Evolutionary conservation across 2,329 filamentous ascomycete genomes (phyloP), one percentile per base, ranked within the genome.

Genomic region (Phialocephala subalpina): DNA sequence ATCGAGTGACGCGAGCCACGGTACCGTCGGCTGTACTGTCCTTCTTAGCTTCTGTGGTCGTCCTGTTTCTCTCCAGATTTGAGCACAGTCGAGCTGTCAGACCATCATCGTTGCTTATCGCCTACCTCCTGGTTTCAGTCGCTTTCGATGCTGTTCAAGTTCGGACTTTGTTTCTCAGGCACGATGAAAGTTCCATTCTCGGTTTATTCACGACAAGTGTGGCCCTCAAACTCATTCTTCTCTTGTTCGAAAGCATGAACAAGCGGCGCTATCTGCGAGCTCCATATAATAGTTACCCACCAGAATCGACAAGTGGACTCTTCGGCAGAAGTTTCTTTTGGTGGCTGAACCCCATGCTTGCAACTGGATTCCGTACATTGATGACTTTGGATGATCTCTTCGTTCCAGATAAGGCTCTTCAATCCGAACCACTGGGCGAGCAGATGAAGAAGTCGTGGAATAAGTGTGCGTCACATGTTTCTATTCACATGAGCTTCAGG

Each of bases 271-370:
- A 60, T n/a, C 61, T 75, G 4, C 63, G 58, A 22, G 52, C 53
- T 7, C 61, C 64, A 9, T 73, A 73, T 49, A 63, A 63, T 16
- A 40, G 38, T 4, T 65, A 67, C 29, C 62, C 71, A 7, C 69
- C 68, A 1, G 78, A 80, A 64, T 72, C 76, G 18, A 76, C 72
- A 3, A 74, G 73, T 47, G 74, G 77, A 5, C 70, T 80, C 14
- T 74, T 79, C 47, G 76, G 67, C 35, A 72, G 74, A 25, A 72
- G 73, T n/a, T 67, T 79, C 38, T 78, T 78, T 63, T 78, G 72
- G 70, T 81, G 78, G 79, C 63, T 80, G 1, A 79, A 78, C 62
- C 68, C 67, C 3, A 62, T 80, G 8, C 76, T 81, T 62, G 42
- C 67, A 11, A 61, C 58, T 16, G 78, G 79, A 1, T 78, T 73